Conservation (phyloP, 1,139 yeast species). For the Yamadazyma dendronema region DNA sequence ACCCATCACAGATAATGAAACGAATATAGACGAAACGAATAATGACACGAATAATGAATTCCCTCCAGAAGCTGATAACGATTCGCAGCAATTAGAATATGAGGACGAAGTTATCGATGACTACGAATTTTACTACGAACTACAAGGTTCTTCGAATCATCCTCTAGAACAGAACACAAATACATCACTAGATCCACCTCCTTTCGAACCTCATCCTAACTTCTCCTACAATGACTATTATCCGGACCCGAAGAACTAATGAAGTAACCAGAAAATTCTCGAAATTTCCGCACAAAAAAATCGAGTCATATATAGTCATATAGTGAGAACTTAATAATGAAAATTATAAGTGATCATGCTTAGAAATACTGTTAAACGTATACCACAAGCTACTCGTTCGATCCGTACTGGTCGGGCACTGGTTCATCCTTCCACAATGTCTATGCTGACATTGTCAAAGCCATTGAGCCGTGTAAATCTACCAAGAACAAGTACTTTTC, state of each 20-base stretch:
- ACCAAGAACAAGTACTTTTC: too few species aligned
- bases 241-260: constrained; percentile 21
- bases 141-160: not conserved
- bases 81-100: constrained; percentile 1
- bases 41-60: constrained; percentile 13
- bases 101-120: constrained; percentile 8
- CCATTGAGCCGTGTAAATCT: too few species aligned
- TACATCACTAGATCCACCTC: constrained; percentile 17
- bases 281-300: too few species aligned
- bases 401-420: too few species aligned
- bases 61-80: not conserved
- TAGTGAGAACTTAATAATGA: not conserved
- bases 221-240: constrained; percentile 33
- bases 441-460: too few species aligned
- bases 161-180: too few species aligned
- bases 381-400: too few species aligned
- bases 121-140: constrained; percentile 5
- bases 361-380: not conserved
- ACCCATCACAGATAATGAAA: too few species aligned
- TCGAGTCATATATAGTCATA: too few species aligned
- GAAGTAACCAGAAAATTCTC: constrained; percentile 16
- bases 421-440: too few species aligned
- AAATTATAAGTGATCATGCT: not conserved
- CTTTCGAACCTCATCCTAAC: constrained; percentile 38
- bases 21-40: constrained; percentile 14